Conservation (phyloP, 768 basidiomycete species). For the Pleurotus tuber-regium region DNA sequence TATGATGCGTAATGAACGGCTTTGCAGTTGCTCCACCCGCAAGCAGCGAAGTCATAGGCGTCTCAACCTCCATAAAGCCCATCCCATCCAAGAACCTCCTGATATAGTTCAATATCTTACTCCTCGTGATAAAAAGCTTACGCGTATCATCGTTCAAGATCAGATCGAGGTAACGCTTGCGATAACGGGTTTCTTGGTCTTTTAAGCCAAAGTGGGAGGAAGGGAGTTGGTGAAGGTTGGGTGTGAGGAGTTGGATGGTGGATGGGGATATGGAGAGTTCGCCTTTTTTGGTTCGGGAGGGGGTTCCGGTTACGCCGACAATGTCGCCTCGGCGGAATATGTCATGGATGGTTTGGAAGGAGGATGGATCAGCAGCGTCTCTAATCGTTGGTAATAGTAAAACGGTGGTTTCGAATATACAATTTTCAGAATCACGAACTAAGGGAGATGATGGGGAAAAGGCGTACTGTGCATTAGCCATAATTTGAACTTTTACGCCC, state of each 20-base stretch:
- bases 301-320: conserved; percentile 86
- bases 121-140: conserved; percentile 86
- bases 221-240: conserved; percentile 95
- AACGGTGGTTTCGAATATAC: too few species aligned
- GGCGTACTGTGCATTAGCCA: conserved; percentile 86
- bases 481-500: conserved; percentile 91
- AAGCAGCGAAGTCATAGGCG: conserved; percentile 94
- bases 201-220: conserved; percentile 91
- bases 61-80: conserved; percentile 99
- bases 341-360: conserved; percentile 73
- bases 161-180: conserved; percentile 98
- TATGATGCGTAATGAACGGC: conserved; percentile 98
- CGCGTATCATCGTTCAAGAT: conserved; percentile 91
- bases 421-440: too few species aligned
- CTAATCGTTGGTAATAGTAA: too few species aligned
- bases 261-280: conserved; percentile 89
- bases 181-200: conserved; percentile 96
- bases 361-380: conserved; percentile 59
- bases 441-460: too few species aligned
- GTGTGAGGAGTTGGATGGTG: conserved; percentile 84
- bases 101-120: conserved; percentile 89
- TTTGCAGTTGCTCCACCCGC: conserved; percentile 99
- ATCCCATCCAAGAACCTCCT: conserved; percentile 85
- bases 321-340: conserved; percentile 95
- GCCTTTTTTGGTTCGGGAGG: conserved; percentile 92